These are phyloP conservation scores for Hylodesmum podocarpum DNA, from an alignment of 306 rosid species.

Conservation along the genomic window DNA sequence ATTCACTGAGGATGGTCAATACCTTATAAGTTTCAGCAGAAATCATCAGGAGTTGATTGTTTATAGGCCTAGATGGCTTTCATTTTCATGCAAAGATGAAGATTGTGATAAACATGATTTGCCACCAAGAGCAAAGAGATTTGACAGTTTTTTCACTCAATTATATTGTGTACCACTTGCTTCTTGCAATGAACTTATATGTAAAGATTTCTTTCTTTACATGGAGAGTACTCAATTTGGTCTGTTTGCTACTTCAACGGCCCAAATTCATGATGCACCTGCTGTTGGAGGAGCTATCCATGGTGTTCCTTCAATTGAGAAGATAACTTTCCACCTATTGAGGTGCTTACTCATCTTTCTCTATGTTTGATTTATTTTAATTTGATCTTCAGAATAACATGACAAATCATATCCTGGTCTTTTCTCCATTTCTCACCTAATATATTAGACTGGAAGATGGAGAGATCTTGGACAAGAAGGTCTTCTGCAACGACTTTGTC, in stretches of 20 bases:
- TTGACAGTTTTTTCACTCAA: conserved; percentile 84
- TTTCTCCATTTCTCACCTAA: neutral
- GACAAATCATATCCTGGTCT: neutral
- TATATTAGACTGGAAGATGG: conserved; percentile 87
- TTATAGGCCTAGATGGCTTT: conserved; percentile 87
- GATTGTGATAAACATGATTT: conserved; percentile 71
- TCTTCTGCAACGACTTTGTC: conserved; percentile 80
- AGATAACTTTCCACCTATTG: conserved; percentile 84
- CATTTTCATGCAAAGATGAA: conserved; percentile 83
- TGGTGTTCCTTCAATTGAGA: conserved; percentile 86
- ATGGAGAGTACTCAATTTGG: conserved; percentile 78
- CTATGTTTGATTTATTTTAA: neutral
- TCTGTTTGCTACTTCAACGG: conserved; percentile 85
- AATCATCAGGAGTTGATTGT: conserved; percentile 79
- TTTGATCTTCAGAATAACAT: neutral
- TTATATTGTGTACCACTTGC: conserved; percentile 76
- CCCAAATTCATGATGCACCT: conserved; percentile 67
- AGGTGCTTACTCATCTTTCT: conserved; percentile 51
- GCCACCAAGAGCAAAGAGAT: conserved; percentile 70
- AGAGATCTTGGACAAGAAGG: conserved; percentile 71
- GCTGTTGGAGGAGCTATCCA: conserved; percentile 82
- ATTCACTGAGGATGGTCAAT: conserved; percentile 94
- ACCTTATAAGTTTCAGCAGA: conserved; percentile 88
- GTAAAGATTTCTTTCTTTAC: conserved; percentile 94
- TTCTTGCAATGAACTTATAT: conserved; percentile 79